Conservation (phyloP, 2,329 filamentous ascomycete genomes). For the Fusarium nematophilum region DNA sequence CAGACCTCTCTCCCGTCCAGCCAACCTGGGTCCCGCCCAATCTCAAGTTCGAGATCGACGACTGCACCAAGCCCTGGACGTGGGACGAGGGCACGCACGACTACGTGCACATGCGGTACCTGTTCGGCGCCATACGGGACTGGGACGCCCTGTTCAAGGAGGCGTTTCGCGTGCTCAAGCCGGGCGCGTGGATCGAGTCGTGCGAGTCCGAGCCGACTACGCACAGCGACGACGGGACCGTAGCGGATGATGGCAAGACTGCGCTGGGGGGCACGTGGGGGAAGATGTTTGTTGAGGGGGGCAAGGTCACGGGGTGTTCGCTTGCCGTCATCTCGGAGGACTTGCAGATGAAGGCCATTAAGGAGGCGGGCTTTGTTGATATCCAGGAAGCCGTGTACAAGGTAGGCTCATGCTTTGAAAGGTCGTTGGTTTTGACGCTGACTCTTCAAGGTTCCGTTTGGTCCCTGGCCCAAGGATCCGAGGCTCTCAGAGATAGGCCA, state of each 20-base stretch:
- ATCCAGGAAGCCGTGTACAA: slow-evolving; percentile 10
- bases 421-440: no score
- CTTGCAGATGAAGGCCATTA: slow-evolving; percentile 15
- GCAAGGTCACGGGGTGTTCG: slow-evolving; percentile 2
- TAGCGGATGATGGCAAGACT: not conserved
- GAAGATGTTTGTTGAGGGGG: slow-evolving; percentile 14
- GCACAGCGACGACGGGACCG: slow-evolving; percentile 17
- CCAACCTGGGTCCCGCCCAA: slow-evolving; percentile 16
- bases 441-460: slow-evolving; percentile 11
- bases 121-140: slow-evolving; percentile 13
- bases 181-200: slow-evolving; percentile 22
- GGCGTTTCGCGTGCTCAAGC: slow-evolving; percentile 7
- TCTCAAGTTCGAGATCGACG: slow-evolving; percentile 20
- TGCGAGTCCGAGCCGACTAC: slow-evolving; percentile 11
- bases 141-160: slow-evolving; percentile 13
- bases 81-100: slow-evolving; percentile 15
- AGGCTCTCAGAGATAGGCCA: slow-evolving; percentile 19
- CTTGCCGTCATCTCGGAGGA: slow-evolving; percentile 8
- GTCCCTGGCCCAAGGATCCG: slow-evolving; percentile 8
- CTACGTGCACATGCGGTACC: slow-evolving; percentile 20
- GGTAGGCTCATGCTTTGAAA: not conserved
- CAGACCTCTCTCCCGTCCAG: slow-evolving; percentile 17
- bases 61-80: slow-evolving; percentile 12
- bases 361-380: slow-evolving; percentile 19
- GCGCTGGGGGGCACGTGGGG: slow-evolving; percentile 13